Conservation (phyloP, 2,329 filamentous ascomycete genomes). For the Didymella keratinophila region DNA sequence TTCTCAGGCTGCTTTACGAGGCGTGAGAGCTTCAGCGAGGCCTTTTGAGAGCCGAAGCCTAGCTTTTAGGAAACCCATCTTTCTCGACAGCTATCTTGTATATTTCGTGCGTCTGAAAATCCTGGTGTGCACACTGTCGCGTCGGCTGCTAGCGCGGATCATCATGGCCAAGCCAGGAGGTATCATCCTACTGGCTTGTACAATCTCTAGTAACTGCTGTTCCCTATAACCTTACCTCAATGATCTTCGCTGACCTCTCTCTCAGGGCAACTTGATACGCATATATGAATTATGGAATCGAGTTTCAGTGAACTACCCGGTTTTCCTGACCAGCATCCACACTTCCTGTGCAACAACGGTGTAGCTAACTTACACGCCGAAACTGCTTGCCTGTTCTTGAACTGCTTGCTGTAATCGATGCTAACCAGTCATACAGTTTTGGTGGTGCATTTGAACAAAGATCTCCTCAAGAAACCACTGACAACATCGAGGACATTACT, state of each 20-base stretch:
- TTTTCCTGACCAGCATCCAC: not conserved
- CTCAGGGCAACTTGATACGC: not conserved
- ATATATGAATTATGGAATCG: not conserved
- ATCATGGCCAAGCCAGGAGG: not conserved
- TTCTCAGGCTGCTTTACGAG: too few relatives aligned
- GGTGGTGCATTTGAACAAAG: not conserved
- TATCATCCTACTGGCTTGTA: not conserved
- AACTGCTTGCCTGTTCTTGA: not conserved
- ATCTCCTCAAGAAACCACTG: not conserved
- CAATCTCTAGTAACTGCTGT: not conserved
- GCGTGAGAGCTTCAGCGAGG: too few relatives aligned
- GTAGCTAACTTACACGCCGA: not conserved
- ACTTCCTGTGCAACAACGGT: not conserved
- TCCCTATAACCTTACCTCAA: not conserved
- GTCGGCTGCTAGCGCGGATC: not conserved
- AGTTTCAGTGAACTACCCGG: not conserved
- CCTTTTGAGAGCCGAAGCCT: too few relatives aligned
- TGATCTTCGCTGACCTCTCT: not conserved
- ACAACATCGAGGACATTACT: not conserved
- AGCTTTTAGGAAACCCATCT: too few relatives aligned
- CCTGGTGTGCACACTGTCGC: not conserved
- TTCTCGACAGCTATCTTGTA: not conserved
- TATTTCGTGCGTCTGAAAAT: not conserved
- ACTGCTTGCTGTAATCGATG: not conserved
- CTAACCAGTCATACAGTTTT: not conserved